Conservation (phyloP, 2,329 filamentous ascomycete genomes). For the Podosphaera xanthii region DNA sequence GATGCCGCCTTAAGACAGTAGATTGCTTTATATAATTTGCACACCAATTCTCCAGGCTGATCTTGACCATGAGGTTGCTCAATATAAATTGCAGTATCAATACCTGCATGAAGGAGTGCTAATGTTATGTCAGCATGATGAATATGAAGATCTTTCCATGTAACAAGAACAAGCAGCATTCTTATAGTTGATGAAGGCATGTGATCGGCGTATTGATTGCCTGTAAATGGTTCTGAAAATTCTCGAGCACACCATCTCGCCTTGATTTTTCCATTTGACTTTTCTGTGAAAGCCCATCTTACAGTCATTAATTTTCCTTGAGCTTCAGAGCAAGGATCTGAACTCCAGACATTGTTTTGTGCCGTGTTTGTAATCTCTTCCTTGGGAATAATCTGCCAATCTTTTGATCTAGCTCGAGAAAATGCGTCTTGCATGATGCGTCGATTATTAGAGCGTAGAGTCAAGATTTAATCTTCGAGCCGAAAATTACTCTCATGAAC, state of each 20-base stretch:
- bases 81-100: no score
- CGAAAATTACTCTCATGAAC: no score
- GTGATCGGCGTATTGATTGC: neutral
- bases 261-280: neutral
- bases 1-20: neutral
- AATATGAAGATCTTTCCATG: neutral
- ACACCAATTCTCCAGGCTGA: no score
- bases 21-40: neutral
- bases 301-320: neutral
- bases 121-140: no score
- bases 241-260: neutral
- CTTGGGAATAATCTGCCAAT: no score
- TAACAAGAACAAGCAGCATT: neutral
- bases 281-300: neutral
- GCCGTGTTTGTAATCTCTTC: neutral
- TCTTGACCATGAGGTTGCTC: no score
- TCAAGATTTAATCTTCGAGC: no score
- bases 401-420: no score
- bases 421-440: no score
- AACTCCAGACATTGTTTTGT: neutral
- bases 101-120: no score
- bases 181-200: neutral
- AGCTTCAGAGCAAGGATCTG: neutral
- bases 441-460: no score
- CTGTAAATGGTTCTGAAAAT: neutral